Evolutionary conservation across 345 rosid genomes (phyloP), one percentile per base, ranked within the genome.

Genomic region (Acer yangbiense): DNA sequence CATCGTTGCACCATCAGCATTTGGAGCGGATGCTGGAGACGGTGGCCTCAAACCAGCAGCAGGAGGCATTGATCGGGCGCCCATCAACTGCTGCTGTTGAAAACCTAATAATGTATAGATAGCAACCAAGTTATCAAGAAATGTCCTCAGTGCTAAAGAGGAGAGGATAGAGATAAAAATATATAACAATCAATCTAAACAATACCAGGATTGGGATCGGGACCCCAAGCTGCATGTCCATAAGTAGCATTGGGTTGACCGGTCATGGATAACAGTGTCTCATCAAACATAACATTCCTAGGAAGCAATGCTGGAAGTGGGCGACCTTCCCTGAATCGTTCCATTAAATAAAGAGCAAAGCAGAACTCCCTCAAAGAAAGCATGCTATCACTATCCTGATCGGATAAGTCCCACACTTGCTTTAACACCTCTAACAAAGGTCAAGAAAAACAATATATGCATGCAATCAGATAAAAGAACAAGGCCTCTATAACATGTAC

Each of bases 341-440:
- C 98, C 98, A 95, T 95, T 87, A 95, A 83, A 85, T 95, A 95
- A 63, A 95, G 91, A 74, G 98, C 93, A 85, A 89, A 89, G 88
- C 98, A 96, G 76, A 96, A 96, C 78, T 96, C 99, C 85, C 97
- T 94, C 90, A 94, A 85, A 74, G 99, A 94, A 83, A 96, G 98
- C 98, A 96, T 96, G 87, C 98, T 94, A 82, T 96, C 99, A 84
- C 78, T 87, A 78, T 96, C 99, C 85, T 96, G 99, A 88, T 96
- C 99, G 55, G 99, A 94, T 83, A 96, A 87, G 84, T 96, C 97
- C 98, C 99, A 96, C 13, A 96, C 97, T 86, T 88, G 97, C 91
- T 96, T 96, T 83, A 96, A 83, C 76, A 96, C 88, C 90, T 96
- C 99, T 96, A 91, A 16, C 69, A 77, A 78, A 82, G 57, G 73